These are phyloP conservation scores for Candida koratica DNA, from an alignment of 805 yeast species.

Conservation along the genomic window DNA sequence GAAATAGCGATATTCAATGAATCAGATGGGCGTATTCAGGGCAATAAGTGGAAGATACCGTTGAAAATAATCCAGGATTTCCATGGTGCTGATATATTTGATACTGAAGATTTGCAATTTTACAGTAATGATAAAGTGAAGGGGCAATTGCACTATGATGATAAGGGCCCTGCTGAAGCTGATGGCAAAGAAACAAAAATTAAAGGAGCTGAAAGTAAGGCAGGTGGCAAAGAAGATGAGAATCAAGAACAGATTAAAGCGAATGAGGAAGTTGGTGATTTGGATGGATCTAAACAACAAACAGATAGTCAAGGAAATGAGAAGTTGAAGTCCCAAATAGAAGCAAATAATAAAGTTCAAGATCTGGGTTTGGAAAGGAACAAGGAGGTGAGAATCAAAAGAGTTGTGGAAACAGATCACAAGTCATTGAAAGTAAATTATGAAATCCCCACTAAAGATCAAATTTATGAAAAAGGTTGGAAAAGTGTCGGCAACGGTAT, in stretches of 20 bases:
- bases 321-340: background rate
- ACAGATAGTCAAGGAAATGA: slow-evolving; percentile 8
- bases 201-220: slow-evolving; percentile 3
- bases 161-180: slow-evolving; percentile 13
- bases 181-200: slow-evolving; percentile 7
- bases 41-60: slow-evolving; percentile 32
- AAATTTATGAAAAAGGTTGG: slow-evolving; percentile 46
- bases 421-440: slow-evolving; percentile 11
- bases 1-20: slow-evolving; percentile 38
- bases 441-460: slow-evolving; percentile 31
- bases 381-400: background rate
- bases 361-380: slow-evolving; percentile 1
- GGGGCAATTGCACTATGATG: slow-evolving; percentile 14
- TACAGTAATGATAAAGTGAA: slow-evolving; percentile 10
- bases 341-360: background rate
- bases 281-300: slow-evolving; percentile 2
- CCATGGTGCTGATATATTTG: slow-evolving; percentile 22
- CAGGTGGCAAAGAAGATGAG: slow-evolving; percentile 2
- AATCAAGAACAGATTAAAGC: slow-evolving; percentile 9
- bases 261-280: slow-evolving; percentile 4
- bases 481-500: slow-evolving; percentile 43
- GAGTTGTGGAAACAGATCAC: slow-evolving; percentile 11
- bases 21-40: slow-evolving; percentile 32
- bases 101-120: slow-evolving; percentile 23
- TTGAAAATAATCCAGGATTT: slow-evolving; percentile 26